Evolutionary conservation across 1,284 basidiomycete genomes (phyloP).

Genomic region (Moesziomyces globuligerus): DNA sequence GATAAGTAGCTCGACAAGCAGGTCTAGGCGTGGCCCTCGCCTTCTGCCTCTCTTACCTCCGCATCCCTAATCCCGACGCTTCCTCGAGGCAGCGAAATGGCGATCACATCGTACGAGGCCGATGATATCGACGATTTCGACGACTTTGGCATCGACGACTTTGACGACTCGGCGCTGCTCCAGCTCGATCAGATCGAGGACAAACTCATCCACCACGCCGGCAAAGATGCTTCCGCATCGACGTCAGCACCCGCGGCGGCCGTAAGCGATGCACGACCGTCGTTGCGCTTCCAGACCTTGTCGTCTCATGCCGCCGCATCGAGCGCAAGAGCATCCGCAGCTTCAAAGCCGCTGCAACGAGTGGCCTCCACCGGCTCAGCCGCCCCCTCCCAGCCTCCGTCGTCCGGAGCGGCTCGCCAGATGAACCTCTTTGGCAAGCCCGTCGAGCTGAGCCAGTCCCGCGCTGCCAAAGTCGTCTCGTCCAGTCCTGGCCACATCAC

Average conservation of each 20-base stretch:
- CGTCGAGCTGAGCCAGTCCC: constrained; percentile 8
- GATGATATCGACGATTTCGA: constrained; percentile 51
- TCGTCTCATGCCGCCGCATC: constrained; percentile 4
- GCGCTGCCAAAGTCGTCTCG: constrained; percentile 20
- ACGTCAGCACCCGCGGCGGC: not conserved
- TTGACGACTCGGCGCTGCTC: constrained; percentile 28
- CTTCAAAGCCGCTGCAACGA: constrained; percentile 25
- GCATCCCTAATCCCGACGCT: not conserved
- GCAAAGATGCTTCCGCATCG: not conserved
- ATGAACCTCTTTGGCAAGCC: constrained; percentile 45
- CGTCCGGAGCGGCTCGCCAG: constrained; percentile 22
- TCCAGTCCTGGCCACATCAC: constrained; percentile 37
- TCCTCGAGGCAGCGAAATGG: constrained; percentile 11
- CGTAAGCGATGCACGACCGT: not conserved
- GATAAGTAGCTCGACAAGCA: not conserved
- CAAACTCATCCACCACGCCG: constrained; percentile 24
- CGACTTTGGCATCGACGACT: constrained; percentile 39
- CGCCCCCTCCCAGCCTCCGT: constrained; percentile 18
- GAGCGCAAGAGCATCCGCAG: constrained; percentile 10
- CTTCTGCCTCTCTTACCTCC: not conserved
- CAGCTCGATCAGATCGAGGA: constrained; percentile 39
- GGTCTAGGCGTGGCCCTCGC: not conserved
- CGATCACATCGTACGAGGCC: constrained; percentile 27
- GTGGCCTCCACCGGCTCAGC: constrained; percentile 14
- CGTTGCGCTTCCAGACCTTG: constrained; percentile 12